phyloP scores from a whole-genome alignment of 2,329 filamentous ascomycete genomes.

The Cryphonectria naterciae region DNA sequence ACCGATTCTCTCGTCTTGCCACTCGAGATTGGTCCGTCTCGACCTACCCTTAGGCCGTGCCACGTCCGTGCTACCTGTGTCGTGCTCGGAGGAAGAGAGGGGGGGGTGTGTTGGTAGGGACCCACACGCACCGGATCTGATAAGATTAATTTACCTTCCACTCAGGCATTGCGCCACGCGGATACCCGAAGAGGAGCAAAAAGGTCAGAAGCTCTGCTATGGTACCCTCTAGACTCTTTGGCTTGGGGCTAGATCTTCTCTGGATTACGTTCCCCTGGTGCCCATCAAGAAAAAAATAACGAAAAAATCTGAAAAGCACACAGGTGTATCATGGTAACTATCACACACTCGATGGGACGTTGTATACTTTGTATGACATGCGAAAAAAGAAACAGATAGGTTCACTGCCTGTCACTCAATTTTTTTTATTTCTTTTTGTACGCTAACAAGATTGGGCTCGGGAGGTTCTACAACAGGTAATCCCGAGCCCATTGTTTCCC shows the following conservation, averaged over 20 bases:
- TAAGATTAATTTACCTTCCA: conserved; percentile 9
- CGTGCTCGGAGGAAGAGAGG: neutral
- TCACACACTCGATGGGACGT: neutral
- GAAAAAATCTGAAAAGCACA: no score
- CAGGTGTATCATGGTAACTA: neutral
- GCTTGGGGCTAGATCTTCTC: neutral
- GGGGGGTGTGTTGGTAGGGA: neutral
- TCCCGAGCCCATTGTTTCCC: neutral
- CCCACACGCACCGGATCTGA: conserved; percentile 12
- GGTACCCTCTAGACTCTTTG: neutral
- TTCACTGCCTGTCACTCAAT: neutral
- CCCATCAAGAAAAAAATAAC: no score
- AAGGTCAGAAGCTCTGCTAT: neutral
- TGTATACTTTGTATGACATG: neutral
- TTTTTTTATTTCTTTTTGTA: no score
- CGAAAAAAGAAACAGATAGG: neutral
- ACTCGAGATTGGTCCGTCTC: neutral
- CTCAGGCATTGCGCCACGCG: conserved; percentile 1
- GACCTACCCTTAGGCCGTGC: neutral
- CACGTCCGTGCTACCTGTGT: neutral
- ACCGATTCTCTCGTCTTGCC: neutral
- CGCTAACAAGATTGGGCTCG: neutral
- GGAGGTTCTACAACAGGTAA: neutral
- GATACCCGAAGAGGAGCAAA: neutral
- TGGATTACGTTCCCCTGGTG: neutral